Evolutionary conservation across 768 basidiomycete species (phyloP), one percentile per base, ranked within the genome.

Genomic region (Tylopilus intermedius): DNA sequence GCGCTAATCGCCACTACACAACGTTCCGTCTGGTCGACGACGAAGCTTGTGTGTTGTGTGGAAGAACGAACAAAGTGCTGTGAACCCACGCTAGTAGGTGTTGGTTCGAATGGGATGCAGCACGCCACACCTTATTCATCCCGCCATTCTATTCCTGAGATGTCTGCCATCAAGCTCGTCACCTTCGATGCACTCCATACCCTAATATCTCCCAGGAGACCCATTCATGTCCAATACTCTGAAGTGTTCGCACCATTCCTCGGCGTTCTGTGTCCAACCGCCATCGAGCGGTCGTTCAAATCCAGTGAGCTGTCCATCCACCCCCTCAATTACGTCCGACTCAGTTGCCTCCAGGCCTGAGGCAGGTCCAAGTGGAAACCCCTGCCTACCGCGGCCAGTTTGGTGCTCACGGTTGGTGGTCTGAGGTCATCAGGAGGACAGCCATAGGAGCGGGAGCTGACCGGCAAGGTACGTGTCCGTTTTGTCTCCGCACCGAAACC

Each of bases 131-230:
- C 50, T 56, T 62, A 48, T 52, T 56, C 60, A 53, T 62, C 54
- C 57, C 50, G 29, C 33, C 57, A 52, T 2, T 35, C 32, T 33
- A 26, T 35, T 45, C 41, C 53, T 46, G 52, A 37, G 24, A 56
- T 57, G 61, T 79, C 39, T 7, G 2, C n/a, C 38, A 37, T 87
- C 65, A 79, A 76, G 8, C 71, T 89, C 7, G 83, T 90, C 43
- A 82, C 85, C n/a, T 90, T 92, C 58, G 90, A 92, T 61, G 82
- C 81, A 1, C 71, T 90, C 24, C 81, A 85, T 61, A 92, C 90
- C n/a, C 73, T 90, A 5, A 73, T 92, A 14, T 76, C 76, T 2
- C 88, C 87, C 18, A 80, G 86, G 6, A 68, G 68, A 32, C 86
- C 90, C 3, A 76, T 92, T 43, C 75, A 86, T 54, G 74, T 79